phyloP scores from a whole-genome alignment of 345 rosid genomes.

The Eucalyptus erythrocorys region DNA sequence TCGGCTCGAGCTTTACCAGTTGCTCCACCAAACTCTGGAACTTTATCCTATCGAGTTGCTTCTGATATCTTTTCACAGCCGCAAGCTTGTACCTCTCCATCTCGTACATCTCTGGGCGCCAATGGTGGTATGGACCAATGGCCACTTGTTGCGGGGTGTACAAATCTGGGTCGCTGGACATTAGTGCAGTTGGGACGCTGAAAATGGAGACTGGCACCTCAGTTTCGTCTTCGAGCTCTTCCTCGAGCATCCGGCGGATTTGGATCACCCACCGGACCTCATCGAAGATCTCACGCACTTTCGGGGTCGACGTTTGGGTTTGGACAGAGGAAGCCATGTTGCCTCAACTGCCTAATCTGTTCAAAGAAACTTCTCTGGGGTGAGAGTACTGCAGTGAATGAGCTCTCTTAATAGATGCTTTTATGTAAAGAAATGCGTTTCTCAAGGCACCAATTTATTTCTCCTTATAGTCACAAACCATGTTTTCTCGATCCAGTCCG shows the following conservation, averaged over 20 bases:
- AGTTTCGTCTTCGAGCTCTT: slow-evolving; percentile 37
- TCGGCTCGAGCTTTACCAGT: slow-evolving; percentile 16
- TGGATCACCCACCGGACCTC: slow-evolving; percentile 50
- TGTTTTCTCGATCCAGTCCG: neutral
- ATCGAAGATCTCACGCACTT: slow-evolving; percentile 17
- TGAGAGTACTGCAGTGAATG: neutral
- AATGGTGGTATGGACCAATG: slow-evolving; percentile 67
- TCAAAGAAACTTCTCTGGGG: neutral
- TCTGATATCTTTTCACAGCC: slow-evolving; percentile 43
- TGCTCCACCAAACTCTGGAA: slow-evolving; percentile 39
- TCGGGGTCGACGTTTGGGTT: neutral
- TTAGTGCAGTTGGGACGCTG: slow-evolving; percentile 46
- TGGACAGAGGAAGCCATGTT: neutral
- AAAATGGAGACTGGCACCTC: slow-evolving; percentile 42
- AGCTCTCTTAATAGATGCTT: no score
- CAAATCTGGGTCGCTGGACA: slow-evolving; percentile 32
- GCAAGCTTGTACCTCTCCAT: slow-evolving; percentile 55
- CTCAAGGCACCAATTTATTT: neutral
- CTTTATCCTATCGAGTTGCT: slow-evolving; percentile 4
- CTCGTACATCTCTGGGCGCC: slow-evolving; percentile 63
- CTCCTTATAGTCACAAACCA: neutral
- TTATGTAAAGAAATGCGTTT: neutral
- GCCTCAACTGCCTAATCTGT: neutral
- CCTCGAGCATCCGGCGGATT: slow-evolving; percentile 37
- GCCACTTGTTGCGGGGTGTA: slow-evolving; percentile 70